phyloP scores from a whole-genome alignment of 2,329 filamentous ascomycete species.

The Dactylellina parvicollis region DNA sequence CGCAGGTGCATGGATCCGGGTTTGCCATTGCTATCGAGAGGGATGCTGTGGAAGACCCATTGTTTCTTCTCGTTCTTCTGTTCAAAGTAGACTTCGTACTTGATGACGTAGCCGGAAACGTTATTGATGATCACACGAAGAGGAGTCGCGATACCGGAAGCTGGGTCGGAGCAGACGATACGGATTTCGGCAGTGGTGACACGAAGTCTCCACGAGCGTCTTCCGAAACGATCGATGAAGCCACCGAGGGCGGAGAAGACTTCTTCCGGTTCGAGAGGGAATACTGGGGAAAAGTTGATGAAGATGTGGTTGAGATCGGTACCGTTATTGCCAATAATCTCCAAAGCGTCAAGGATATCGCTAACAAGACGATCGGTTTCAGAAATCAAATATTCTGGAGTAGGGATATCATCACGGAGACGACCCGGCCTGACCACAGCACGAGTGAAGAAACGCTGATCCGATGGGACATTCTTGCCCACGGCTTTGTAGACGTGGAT shows the following conservation, averaged over 20 bases:
- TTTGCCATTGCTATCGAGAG: conserved; percentile 73
- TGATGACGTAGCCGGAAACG: conserved; percentile 96
- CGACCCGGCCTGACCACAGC: conserved; percentile 93
- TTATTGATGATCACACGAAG: conserved; percentile 97
- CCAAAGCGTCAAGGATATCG: conserved; percentile 94
- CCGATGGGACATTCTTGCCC: conserved; percentile 91
- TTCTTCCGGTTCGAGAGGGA: conserved; percentile 87
- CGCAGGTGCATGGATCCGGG: conserved; percentile 94
- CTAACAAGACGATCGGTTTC: conserved; percentile 97
- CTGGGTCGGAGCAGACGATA: conserved; percentile 93
- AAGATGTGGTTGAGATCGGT: conserved; percentile 99
- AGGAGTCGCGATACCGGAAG: conserved; percentile 84
- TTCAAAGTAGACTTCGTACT: conserved; percentile 97
- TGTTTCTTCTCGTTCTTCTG: conserved; percentile 97
- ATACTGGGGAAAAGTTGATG: conserved; percentile 98
- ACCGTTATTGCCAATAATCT: conserved; percentile 99
- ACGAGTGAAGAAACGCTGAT: conserved; percentile 98
- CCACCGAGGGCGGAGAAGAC: conserved; percentile 92
- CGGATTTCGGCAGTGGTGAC: conserved; percentile 98
- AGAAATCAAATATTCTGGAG: conserved; percentile 97
- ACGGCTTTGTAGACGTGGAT: conserved; percentile 98
- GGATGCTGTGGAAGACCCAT: conserved; percentile 97
- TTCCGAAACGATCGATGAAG: conserved; percentile 95
- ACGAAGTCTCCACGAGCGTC: conserved; percentile 93
- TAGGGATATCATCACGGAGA: conserved; percentile 95